Percentiles rank a stretch among this genome's conserved stretches.
phyloP scores from a whole-genome alignment of 2,329 filamentous ascomycete species.

The Trichophyton simii region DNA sequence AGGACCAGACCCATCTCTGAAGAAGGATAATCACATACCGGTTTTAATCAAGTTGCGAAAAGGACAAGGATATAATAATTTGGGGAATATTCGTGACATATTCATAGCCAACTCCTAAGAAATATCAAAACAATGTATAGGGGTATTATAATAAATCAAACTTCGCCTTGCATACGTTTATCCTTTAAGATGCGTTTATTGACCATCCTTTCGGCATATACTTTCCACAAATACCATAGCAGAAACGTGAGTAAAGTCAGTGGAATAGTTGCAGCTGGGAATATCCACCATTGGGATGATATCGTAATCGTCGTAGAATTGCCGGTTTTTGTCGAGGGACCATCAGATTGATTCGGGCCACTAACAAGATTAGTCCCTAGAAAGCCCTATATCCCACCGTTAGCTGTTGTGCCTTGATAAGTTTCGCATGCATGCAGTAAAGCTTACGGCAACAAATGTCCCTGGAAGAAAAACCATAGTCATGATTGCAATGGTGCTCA shows the following conservation, averaged over 20 bases:
- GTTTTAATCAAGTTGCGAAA: neutral
- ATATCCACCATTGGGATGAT: conserved; percentile 12
- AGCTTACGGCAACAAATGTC: conserved; percentile 26
- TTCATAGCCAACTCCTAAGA: neutral
- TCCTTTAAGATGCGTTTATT: conserved; percentile 5
- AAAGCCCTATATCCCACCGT: conserved; percentile 3
- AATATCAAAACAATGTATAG: neutral
- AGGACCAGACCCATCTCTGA: neutral
- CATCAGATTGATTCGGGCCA: conserved; percentile 1
- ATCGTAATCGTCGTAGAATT: conserved; percentile 3
- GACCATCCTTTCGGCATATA: conserved; percentile 9
- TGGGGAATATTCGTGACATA: neutral
- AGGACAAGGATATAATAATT: neutral
- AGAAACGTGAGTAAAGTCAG: conserved; percentile 10
- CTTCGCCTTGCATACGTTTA: neutral
- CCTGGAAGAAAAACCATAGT: conserved; percentile 32
- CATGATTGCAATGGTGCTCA: conserved; percentile 30
- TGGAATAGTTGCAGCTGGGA: conserved; percentile 11
- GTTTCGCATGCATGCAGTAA: no score
- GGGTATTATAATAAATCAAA: neutral
- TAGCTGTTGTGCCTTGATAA: neutral
- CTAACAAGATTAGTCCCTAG: conserved; percentile 7
- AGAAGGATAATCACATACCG: neutral
- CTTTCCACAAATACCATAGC: conserved; percentile 9
- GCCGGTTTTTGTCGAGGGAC: neutral